phyloP scores from a whole-genome alignment of 2,329 filamentous ascomycete genomes.

The Clarireedia sp. region DNA sequence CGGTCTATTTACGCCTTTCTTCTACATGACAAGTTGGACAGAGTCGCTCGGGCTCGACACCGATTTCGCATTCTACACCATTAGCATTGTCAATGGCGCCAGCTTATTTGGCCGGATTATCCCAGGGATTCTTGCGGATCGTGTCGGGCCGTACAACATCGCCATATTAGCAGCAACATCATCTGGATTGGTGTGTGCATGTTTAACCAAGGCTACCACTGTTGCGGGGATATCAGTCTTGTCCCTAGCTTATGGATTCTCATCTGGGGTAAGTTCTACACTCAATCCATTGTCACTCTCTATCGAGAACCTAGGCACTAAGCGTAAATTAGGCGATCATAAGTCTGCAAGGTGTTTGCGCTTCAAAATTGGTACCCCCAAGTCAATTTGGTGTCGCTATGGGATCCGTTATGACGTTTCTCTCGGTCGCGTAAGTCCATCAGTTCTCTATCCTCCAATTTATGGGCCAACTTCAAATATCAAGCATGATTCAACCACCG shows the following conservation, averaged over 20 bases:
- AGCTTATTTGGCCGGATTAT: neutral
- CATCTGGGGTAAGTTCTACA: conserved; percentile 15
- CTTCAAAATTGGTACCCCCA: conserved; percentile 12
- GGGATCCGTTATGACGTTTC: conserved; percentile 16
- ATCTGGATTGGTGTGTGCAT: neutral
- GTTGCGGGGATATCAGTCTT: neutral
- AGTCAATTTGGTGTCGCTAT: conserved; percentile 19
- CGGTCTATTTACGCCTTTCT: conserved; percentile 44
- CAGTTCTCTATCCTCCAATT: neutral
- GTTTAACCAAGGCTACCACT: conserved; percentile 2
- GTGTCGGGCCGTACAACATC: conserved; percentile 13
- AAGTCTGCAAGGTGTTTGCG: conserved; percentile 20
- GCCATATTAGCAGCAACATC: neutral
- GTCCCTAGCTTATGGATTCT: conserved; percentile 6
- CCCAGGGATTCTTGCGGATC: neutral
- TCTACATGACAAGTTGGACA: conserved; percentile 36
- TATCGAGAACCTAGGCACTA: neutral
- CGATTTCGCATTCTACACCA: conserved; percentile 40
- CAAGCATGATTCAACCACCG: too few species aligned
- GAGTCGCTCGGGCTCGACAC: conserved; percentile 37
- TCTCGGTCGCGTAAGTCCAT: conserved; percentile 16
- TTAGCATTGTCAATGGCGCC: conserved; percentile 39
- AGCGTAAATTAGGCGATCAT: conserved; percentile 15
- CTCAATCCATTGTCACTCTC: neutral
- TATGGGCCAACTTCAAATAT: too few species aligned